A percentile compares a stretch with the other conserved stretches of the same genome.
Conservation (phyloP, 139 green algal species). For the Chlamydomonas applanata region DNA sequence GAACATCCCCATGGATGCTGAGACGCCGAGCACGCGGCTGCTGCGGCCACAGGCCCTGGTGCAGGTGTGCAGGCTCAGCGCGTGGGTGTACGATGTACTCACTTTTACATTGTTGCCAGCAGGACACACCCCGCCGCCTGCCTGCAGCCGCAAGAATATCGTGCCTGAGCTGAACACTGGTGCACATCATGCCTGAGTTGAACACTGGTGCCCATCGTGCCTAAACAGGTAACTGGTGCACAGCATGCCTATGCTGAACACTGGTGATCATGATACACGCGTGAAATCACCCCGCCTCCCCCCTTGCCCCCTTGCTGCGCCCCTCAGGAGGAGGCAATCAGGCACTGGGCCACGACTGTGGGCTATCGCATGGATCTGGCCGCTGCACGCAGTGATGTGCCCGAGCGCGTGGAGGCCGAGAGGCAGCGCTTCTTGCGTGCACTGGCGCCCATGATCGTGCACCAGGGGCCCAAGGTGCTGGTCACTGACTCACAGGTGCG, state of each 20-base stretch:
- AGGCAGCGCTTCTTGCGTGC: conserved; percentile 46
- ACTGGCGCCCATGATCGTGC: conserved; percentile 37
- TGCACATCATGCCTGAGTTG: no score
- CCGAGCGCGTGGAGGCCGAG: conserved; percentile 34
- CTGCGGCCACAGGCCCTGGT: conserved; percentile 57
- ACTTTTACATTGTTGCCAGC: no score
- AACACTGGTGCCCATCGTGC: no score
- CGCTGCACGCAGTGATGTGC: conserved; percentile 39
- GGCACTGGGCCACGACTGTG: conserved; percentile 52
- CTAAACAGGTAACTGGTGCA: no score
- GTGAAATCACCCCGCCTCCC: not conserved
- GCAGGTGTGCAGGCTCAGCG: not conserved
- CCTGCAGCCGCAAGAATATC: no score
- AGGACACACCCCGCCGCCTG: no score
- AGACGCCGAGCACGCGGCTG: conserved; percentile 62
- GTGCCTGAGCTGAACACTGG: no score
- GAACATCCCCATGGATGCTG: conserved; percentile 71
- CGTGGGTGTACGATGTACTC: not conserved
- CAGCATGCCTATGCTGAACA: no score
- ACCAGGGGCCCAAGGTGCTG: conserved; percentile 52
- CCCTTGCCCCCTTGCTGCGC: no score
- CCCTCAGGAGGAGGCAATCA: conserved; percentile 62
- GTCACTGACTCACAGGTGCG: conserved; percentile 58
- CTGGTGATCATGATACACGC: no score
- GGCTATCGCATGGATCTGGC: conserved; percentile 59